A percentile compares a stretch with the other conserved stretches of the same genome.
These are phyloP conservation scores for Coleophoma eucalyptorum DNA, from an alignment of 2,329 filamentous ascomycete species.

Conservation along the genomic window DNA sequence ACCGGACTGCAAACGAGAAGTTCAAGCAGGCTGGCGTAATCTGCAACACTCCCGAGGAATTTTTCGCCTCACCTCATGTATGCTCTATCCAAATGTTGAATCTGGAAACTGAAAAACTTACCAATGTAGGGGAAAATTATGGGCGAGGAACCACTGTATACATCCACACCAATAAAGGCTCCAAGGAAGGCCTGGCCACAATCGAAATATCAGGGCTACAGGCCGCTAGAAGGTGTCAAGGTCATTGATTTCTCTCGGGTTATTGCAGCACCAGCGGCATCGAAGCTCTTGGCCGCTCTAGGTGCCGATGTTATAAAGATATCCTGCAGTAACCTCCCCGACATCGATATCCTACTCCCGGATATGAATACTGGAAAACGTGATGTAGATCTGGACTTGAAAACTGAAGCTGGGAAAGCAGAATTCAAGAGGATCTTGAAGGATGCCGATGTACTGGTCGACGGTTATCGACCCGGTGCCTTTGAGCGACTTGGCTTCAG, in stretches of 20 bases:
- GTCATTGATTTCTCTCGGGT: constrained; percentile 35
- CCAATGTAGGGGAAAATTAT: not conserved
- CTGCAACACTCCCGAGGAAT: constrained; percentile 1
- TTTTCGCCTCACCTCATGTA: not conserved
- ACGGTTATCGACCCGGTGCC: constrained; percentile 44
- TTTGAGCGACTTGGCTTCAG: constrained; percentile 36
- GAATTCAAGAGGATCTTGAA: constrained; percentile 37
- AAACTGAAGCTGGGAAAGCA: constrained; percentile 32
- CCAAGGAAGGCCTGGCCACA: not conserved
- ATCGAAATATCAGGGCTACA: not conserved
- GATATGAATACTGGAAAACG: constrained; percentile 39
- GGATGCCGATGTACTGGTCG: constrained; percentile 48
- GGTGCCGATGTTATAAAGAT: constrained; percentile 42
- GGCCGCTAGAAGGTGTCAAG: constrained; percentile 16
- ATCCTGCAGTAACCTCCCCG: constrained; percentile 30
- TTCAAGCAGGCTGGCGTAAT: constrained; percentile 2
- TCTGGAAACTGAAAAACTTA: too few species aligned
- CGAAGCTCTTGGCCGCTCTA: constrained; percentile 33
- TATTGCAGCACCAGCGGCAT: constrained; percentile 38
- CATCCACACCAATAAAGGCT: not conserved
- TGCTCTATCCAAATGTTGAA: too few species aligned
- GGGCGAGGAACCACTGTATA: not conserved
- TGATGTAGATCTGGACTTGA: constrained; percentile 41
- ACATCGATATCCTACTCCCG: constrained; percentile 15
- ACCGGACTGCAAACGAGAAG: not conserved